Conservation (phyloP, 805 yeast genomes). For the Saccharomyces jurei region DNA sequence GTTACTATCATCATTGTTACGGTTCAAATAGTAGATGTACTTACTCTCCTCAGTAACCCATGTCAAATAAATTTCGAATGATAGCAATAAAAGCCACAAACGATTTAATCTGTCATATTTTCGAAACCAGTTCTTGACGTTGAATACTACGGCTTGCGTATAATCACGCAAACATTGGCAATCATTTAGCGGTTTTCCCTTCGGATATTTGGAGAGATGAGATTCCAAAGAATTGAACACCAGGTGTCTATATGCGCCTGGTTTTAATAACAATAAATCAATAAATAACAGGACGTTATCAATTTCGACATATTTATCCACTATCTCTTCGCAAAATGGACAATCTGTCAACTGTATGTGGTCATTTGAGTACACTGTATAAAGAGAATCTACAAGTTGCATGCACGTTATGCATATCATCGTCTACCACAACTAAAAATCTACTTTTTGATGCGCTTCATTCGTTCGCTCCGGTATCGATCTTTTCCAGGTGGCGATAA, state of each 20-base stretch:
- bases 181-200: constrained; percentile 5
- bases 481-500: neutral
- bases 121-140: constrained; percentile 14
- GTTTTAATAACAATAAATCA: constrained; percentile 74
- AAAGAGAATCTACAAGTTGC: constrained; percentile 55
- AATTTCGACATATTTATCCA: constrained; percentile 86
- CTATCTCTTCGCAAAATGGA: constrained; percentile 58
- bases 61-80: constrained; percentile 81
- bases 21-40: constrained; percentile 5
- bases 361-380: constrained; percentile 62
- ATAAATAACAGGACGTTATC: constrained; percentile 79
- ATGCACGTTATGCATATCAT: constrained; percentile 92
- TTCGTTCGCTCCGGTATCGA: neutral
- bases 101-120: constrained; percentile 33
- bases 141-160: constrained; percentile 3
- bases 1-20: neutral
- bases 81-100: constrained; percentile 50
- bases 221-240: constrained; percentile 56
- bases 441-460: neutral
- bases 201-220: constrained; percentile 12
- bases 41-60: constrained; percentile 87
- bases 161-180: neutral
- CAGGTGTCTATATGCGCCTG: constrained; percentile 81
- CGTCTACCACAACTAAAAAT: neutral
- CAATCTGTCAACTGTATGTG: constrained; percentile 79